Conservation (phyloP, 805 yeast species). For the Kodamaea fukazawae region DNA sequence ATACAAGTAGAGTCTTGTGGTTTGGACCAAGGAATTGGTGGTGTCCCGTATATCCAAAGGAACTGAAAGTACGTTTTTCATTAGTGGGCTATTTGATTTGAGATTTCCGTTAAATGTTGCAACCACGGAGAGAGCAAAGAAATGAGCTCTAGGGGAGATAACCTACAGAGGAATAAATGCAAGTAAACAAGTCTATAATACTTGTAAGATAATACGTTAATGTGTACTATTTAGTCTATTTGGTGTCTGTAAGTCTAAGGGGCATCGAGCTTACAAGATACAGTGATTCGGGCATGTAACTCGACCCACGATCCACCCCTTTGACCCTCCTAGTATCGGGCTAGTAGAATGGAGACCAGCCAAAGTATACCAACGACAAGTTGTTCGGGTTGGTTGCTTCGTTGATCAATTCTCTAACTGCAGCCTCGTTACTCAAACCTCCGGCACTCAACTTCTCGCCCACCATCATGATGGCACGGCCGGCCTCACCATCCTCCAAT, state of each 20-base stretch:
- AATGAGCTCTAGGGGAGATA: too few species aligned
- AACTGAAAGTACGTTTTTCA: conserved; percentile 7
- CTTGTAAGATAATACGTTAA: too few species aligned
- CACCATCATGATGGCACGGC: conserved; percentile 72
- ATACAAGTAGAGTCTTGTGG: conserved; percentile 18
- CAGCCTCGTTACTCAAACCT: conserved; percentile 78
- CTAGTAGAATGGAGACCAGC: conserved; percentile 84
- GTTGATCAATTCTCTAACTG: conserved; percentile 73
- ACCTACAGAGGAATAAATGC: too few species aligned
- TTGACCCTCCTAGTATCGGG: too few species aligned
- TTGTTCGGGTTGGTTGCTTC: conserved; percentile 70
- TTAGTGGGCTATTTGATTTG: neutral
- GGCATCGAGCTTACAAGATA: too few species aligned
- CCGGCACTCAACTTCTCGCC: conserved; percentile 62
- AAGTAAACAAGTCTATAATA: too few species aligned
- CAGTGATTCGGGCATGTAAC: too few species aligned
- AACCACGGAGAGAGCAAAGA: too few species aligned
- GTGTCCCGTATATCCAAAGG: conserved; percentile 21
- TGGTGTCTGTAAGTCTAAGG: too few species aligned
- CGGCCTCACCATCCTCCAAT: conserved; percentile 65
- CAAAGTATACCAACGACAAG: conserved; percentile 72
- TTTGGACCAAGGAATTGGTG: conserved; percentile 13
- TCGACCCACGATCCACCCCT: too few species aligned
- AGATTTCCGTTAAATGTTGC: too few species aligned
- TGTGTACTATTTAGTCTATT: too few species aligned